Evolutionary conservation across 163 green algal genomes (phyloP), one percentile per base, ranked within the genome.

Genomic region (Scenedesmus sp.): DNA sequence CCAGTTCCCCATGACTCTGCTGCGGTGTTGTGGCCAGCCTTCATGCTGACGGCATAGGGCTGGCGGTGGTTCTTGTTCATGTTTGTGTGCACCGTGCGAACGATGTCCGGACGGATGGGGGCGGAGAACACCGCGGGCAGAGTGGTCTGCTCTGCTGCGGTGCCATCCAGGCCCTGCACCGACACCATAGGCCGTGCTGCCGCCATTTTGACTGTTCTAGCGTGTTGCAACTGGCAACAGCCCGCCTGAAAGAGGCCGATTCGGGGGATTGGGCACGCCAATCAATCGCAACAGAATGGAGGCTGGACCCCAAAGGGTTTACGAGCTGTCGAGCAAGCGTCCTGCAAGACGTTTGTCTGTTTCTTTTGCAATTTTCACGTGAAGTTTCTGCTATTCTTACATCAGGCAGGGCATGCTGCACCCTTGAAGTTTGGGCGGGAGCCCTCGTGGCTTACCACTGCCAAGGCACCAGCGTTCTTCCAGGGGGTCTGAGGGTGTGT

Each of bases 1-100:
- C 98, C 98, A 67, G 98, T 99, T 86, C 98, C 98, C 98, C 98
- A 99, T 1, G 98, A 99, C 96, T 99, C 98, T 87, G 98, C 98
- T 64, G 98, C 97, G 10, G 98, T 99, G 96, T 99, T 98, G 94
- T 99, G 97, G 90, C 98, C 98, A 70, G 98, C 98, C 92, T 98
- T 97, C 84, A 95, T 94, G 92, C 94, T 97, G 81, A 99, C 98
- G 81, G 98, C 97, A 94, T 99, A 99, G 26, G 98, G 92, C 97
- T 99, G 98, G 86, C 98, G 96, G 74, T 96, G 94, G 97, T 99
- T 99, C 97, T 99, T 99, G 85, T 93, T 94, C 95, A 99, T 96
- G 95, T 97, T 96, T 67, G 97, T 99, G 97, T 99, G 98, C 79
- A 99, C 98, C 86, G 96, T 97, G 86, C 96, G 94, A 82, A 99